Evolutionary conservation across 495 filamentous ascomycete species (phyloP).

Genomic region (Neurospora sublineolata): DNA sequence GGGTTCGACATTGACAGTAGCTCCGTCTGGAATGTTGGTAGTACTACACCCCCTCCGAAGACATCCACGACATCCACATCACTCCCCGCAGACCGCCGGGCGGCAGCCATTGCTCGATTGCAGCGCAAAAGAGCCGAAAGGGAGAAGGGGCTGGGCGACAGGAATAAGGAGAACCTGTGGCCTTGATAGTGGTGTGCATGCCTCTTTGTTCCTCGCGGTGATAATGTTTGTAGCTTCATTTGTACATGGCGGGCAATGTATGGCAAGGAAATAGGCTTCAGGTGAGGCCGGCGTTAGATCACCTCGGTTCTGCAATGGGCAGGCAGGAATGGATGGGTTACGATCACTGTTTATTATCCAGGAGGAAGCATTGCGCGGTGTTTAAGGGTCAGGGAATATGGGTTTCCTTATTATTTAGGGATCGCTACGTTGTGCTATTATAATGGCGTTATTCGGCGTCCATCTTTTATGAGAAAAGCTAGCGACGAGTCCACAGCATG

Average conservation of each 20-base stretch:
- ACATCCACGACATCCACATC: slow-evolving; percentile 25
- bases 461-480: neutral
- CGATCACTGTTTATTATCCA: neutral
- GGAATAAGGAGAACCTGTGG: slow-evolving; percentile 36
- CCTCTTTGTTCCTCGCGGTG: neutral
- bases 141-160: slow-evolving; percentile 10
- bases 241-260: neutral
- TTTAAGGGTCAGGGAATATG: neutral
- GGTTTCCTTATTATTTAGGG: neutral
- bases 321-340: neutral
- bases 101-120: slow-evolving; percentile 53
- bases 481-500: neutral
- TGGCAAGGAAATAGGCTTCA: neutral
- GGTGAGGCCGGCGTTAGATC: neutral
- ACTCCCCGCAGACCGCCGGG: slow-evolving; percentile 46
- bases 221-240: neutral
- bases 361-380: neutral
- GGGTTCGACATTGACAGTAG: slow-evolving; percentile 18
- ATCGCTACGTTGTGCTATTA: neutral
- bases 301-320: neutral
- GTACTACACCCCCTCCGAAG: slow-evolving; percentile 7
- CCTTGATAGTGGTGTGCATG: slow-evolving; percentile 3
- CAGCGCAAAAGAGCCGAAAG: slow-evolving; percentile 42
- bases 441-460: neutral
- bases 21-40: slow-evolving; percentile 12